Conservation (phyloP, 2,329 filamentous ascomycete species). For the Talaromyces verruculosus region DNA sequence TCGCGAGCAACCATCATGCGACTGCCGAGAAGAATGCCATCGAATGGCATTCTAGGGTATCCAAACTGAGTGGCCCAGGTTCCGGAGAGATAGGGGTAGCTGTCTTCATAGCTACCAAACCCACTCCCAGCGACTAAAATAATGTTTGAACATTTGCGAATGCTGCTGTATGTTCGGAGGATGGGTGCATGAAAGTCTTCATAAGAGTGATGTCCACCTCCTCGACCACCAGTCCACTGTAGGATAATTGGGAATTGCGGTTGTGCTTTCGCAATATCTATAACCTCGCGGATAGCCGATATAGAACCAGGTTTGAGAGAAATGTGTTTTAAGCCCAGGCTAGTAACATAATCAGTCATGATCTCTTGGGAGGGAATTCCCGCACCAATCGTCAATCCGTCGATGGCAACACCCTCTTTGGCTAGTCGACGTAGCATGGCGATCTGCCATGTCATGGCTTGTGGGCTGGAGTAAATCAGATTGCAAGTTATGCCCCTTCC, state of each 20-base stretch:
- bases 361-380: conserved; percentile 92
- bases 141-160: conserved; percentile 81
- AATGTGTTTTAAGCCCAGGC: conserved; percentile 87
- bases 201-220: conserved; percentile 89
- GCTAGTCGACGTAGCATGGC: conserved; percentile 51
- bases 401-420: conserved; percentile 82
- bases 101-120: conserved; percentile 85
- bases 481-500: conserved; percentile 56
- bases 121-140: conserved; percentile 87
- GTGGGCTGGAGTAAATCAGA: conserved; percentile 56
- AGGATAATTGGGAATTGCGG: conserved; percentile 84
- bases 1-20: conserved; percentile 95
- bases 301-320: conserved; percentile 89
- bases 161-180: conserved; percentile 83
- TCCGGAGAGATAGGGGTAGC: conserved; percentile 88
- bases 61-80: conserved; percentile 80
- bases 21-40: conserved; percentile 85
- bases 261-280: conserved; percentile 93
- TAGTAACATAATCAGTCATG: conserved; percentile 89
- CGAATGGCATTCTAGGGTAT: conserved; percentile 90
- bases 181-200: conserved; percentile 94
- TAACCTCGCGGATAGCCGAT: conserved; percentile 81
- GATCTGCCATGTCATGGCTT: conserved; percentile 55
- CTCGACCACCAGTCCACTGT: conserved; percentile 93
- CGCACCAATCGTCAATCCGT: conserved; percentile 87